Conservation (phyloP, 345 rosid genomes). For the Melaleuca quinquenervia region DNA sequence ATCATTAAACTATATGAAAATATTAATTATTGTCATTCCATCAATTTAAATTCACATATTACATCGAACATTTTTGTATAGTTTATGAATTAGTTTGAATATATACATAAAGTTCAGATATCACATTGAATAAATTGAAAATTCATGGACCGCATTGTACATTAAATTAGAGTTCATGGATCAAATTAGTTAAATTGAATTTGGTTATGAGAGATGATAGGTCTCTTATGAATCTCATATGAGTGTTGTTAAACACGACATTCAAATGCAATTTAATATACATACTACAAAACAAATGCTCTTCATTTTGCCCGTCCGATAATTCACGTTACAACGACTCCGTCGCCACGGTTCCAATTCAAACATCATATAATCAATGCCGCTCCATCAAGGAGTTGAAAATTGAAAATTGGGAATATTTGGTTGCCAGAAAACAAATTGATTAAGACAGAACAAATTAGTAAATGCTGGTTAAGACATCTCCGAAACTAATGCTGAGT, state of each 20-base stretch:
- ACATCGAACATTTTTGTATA: too few relatives aligned
- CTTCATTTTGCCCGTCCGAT: not conserved
- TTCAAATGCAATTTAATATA: not conserved
- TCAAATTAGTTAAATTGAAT: too few relatives aligned
- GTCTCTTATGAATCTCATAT: not conserved
- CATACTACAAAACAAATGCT: not conserved
- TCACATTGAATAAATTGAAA: too few relatives aligned
- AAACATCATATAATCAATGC: not conserved
- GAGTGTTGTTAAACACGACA: not conserved
- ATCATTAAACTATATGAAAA: too few relatives aligned
- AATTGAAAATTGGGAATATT: not conserved
- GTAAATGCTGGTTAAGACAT: too few relatives aligned
- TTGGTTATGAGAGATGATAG: rapidly evolving
- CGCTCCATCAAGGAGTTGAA: not conserved
- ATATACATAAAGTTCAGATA: too few relatives aligned
- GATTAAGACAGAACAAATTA: not conserved
- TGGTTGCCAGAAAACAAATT: not conserved
- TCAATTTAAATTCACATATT: too few relatives aligned
- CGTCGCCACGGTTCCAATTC: not conserved
- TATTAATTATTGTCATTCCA: too few relatives aligned
- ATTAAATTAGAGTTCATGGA: too few relatives aligned
- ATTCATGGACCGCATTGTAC: too few relatives aligned
- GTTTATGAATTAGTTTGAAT: too few relatives aligned
- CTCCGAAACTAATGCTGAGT: too few relatives aligned
- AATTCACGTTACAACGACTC: not conserved